Conservation (phyloP, 108 stramenopile genomes). For the Heterococcus sp. region DNA sequence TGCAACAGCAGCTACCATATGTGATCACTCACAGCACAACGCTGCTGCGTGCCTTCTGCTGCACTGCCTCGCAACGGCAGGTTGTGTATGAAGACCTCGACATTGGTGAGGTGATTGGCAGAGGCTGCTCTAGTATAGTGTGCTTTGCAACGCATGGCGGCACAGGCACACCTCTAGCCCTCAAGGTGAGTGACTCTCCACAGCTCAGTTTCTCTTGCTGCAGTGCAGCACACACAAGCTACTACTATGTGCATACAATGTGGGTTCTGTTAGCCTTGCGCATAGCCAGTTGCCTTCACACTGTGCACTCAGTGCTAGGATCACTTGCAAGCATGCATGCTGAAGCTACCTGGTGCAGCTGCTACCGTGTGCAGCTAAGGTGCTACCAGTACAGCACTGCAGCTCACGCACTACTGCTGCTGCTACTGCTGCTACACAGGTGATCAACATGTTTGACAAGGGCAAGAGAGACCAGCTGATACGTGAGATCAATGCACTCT, state of each 20-base stretch:
- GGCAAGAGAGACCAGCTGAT: slow-evolving; percentile 59
- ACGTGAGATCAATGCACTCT: slow-evolving; percentile 60
- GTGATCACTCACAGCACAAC: neutral
- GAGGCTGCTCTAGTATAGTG: slow-evolving; percentile 52
- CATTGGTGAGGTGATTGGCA: slow-evolving; percentile 55
- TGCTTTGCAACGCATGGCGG: slow-evolving; percentile 41
- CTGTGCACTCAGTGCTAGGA: too few species aligned
- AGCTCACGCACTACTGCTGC: neutral
- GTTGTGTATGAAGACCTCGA: slow-evolving; percentile 56
- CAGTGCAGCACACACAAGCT: neutral
- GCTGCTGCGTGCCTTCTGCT: neutral
- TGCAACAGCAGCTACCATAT: neutral
- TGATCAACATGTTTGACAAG: slow-evolving; percentile 62
- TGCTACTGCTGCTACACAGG: slow-evolving; percentile 2
- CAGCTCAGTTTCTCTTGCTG: neutral
- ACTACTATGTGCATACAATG: neutral
- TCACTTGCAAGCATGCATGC: too few species aligned
- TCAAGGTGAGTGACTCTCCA: slow-evolving; percentile 35
- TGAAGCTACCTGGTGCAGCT: too few species aligned
- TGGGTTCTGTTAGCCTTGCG: neutral
- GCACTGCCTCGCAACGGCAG: neutral
- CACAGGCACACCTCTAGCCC: slow-evolving; percentile 48
- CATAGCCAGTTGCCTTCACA: too few species aligned
- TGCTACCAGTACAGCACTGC: neutral
- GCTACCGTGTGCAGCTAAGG: neutral